A percentile compares a stretch with the other conserved stretches of the same genome.
These are phyloP conservation scores for Chrysosporium queenslandicum DNA, from an alignment of 2,329 filamentous ascomycete genomes.

Conservation along the genomic window DNA sequence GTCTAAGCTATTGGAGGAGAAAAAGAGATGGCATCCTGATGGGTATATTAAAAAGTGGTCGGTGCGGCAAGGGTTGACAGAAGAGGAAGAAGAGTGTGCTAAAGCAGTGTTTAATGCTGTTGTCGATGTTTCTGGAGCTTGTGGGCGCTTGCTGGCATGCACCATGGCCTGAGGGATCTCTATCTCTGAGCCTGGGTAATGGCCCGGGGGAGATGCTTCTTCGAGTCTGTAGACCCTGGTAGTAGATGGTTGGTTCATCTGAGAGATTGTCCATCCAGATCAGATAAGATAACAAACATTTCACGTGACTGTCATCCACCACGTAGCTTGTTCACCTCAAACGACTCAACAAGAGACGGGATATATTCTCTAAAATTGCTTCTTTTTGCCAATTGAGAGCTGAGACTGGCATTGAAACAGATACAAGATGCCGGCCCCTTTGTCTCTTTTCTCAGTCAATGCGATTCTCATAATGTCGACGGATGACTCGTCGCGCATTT, in stretches of 20 bases:
- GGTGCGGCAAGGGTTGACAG: slow-evolving; percentile 10
- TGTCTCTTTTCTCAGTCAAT: slow-evolving; percentile 67
- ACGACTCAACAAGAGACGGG: too few relatives aligned
- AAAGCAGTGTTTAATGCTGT: slow-evolving; percentile 17
- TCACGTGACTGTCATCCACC: background rate
- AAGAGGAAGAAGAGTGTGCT: slow-evolving; percentile 13
- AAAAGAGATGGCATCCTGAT: slow-evolving; percentile 17
- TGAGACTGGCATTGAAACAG: background rate
- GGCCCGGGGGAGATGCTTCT: too few relatives aligned
- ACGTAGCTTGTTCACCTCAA: slow-evolving; percentile 2
- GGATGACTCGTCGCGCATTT: slow-evolving; percentile 83
- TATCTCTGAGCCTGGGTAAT: too few relatives aligned
- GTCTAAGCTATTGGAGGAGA: slow-evolving; percentile 15
- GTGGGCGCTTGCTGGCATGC: slow-evolving; percentile 5
- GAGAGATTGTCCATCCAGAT: too few relatives aligned
- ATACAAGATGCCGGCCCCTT: slow-evolving; percentile 57
- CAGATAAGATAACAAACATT: background rate
- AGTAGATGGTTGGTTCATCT: too few relatives aligned
- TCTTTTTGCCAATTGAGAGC: background rate
- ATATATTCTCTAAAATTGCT: background rate
- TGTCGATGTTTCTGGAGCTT: slow-evolving; percentile 12
- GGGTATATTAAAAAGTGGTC: slow-evolving; percentile 12
- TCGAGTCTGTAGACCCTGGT: too few relatives aligned
- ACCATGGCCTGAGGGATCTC: background rate
- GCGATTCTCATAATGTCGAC: slow-evolving; percentile 69